These are phyloP conservation scores for Cicer yamashitae DNA, from an alignment of 306 rosid species.

Conservation along the genomic window DNA sequence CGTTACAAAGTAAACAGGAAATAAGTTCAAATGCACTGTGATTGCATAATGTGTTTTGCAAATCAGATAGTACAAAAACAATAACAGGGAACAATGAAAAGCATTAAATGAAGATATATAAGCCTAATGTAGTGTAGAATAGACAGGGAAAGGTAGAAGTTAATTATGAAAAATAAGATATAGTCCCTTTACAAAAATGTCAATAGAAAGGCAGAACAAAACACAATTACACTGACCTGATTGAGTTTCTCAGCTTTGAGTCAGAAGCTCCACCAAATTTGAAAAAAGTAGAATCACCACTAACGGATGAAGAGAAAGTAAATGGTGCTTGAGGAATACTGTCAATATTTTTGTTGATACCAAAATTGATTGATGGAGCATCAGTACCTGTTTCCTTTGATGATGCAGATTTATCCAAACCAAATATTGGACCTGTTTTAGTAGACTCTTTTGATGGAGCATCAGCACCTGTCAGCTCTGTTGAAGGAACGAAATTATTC, in stretches of 20 bases:
- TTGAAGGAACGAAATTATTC: slow-evolving; percentile 38
- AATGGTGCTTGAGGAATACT: slow-evolving; percentile 45
- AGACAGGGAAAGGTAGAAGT: not conserved
- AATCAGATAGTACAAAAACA: not conserved
- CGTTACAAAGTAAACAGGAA: not conserved
- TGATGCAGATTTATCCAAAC: slow-evolving; percentile 48
- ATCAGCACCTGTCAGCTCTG: slow-evolving; percentile 37
- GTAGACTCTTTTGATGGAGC: slow-evolving; percentile 33
- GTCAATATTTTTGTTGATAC: slow-evolving; percentile 46
- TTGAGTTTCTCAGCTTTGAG: slow-evolving; percentile 48
- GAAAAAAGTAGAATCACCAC: slow-evolving; percentile 42
- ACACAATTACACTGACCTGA: slow-evolving; percentile 57
- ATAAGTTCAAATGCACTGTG: not conserved
- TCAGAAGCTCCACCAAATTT: slow-evolving; percentile 51
- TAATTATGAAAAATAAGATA: slow-evolving; percentile 5
- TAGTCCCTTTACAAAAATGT: not conserved
- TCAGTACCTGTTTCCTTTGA: slow-evolving; percentile 50
- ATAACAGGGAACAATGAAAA: not conserved
- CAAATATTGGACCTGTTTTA: slow-evolving; percentile 41
- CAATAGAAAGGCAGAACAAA: slow-evolving; percentile 10
- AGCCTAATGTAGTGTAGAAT: not conserved
- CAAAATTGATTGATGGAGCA: slow-evolving; percentile 45
- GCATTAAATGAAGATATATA: not conserved
- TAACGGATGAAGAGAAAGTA: slow-evolving; percentile 48
- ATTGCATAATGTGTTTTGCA: not conserved